Conservation (phyloP, 495 filamentous ascomycete genomes). For the Penicillium paradoxum region DNA sequence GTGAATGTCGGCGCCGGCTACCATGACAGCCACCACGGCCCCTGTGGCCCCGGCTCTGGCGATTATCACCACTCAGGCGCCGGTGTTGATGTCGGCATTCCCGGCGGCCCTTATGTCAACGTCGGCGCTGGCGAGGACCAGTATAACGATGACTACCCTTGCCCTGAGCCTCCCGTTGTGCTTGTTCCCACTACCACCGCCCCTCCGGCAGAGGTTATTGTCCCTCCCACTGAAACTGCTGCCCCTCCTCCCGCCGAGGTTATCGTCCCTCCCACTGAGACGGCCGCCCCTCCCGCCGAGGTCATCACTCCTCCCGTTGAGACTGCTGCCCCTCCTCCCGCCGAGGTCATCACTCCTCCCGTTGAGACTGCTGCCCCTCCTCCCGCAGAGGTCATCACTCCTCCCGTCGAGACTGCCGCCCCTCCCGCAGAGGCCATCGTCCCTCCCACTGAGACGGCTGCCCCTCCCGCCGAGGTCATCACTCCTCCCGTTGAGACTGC, state of each 20-base stretch:
- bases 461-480: too few relatives aligned
- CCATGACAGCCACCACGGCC: constrained; percentile 14
- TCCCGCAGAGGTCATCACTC: constrained; percentile 4
- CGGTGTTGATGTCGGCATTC: constrained; percentile 25
- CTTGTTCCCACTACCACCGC: background rate
- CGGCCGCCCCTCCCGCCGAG: background rate
- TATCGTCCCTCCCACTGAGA: background rate
- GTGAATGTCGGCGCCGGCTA: constrained; percentile 18
- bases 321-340: background rate
- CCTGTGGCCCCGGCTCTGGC: constrained; percentile 19
- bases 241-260: background rate
- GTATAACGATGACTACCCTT: constrained; percentile 17
- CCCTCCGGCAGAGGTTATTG: constrained; percentile 6
- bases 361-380: background rate
- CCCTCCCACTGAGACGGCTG: background rate
- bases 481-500: constrained; percentile 4
- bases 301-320: too few relatives aligned
- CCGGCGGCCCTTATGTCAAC: constrained; percentile 26
- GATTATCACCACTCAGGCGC: constrained; percentile 17
- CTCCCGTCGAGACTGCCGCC: background rate
- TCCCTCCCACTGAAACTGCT: background rate
- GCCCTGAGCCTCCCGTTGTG: constrained; percentile 17
- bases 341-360: background rate
- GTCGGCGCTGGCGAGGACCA: constrained; percentile 20
- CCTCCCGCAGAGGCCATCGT: background rate